A percentile compares a stretch with the other conserved stretches of the same genome.
Conservation (phyloP, 305 asterid genomes). For the Stenogyne calaminthoides region DNA sequence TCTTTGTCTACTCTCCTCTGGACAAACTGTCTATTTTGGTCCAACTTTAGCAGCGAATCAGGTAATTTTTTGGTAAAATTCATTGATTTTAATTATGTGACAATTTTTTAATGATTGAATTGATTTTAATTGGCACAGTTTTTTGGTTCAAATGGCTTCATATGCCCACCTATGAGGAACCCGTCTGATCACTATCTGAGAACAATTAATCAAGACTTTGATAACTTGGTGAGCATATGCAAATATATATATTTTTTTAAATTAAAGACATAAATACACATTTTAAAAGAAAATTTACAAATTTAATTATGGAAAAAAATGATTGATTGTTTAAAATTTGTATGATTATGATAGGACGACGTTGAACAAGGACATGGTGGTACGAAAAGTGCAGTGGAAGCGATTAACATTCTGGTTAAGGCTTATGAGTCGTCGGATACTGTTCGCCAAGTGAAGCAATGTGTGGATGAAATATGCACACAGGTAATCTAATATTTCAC, state of each 20-base stretch:
- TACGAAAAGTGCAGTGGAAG: conserved; percentile 34
- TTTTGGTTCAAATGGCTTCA: conserved; percentile 49
- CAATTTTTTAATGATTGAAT: no score
- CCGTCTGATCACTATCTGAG: conserved; percentile 61
- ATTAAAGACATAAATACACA: no score
- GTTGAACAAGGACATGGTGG: conserved; percentile 47
- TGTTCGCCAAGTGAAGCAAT: conserved; percentile 34
- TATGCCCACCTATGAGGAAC: conserved; percentile 53
- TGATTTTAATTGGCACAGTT: conserved; percentile 22
- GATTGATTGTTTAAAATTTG: background rate
- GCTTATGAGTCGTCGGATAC: conserved; percentile 45
- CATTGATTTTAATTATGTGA: background rate
- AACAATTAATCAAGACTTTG: conserved; percentile 61
- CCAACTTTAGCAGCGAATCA: conserved; percentile 41
- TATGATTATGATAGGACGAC: conserved; percentile 43
- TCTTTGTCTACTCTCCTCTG: conserved; percentile 63
- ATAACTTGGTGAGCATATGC: conserved; percentile 35
- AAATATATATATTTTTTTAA: background rate
- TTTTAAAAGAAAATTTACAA: background rate
- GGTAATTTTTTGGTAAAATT: conserved; percentile 24
- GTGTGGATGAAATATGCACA: conserved; percentile 30
- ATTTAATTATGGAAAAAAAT: background rate
- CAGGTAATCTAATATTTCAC: conserved; percentile 29
- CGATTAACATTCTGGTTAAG: conserved; percentile 40
- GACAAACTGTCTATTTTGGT: conserved; percentile 60